Evolutionary conservation across 306 rosid species (phyloP).

Genomic region (Casuarina cunninghamiana): DNA sequence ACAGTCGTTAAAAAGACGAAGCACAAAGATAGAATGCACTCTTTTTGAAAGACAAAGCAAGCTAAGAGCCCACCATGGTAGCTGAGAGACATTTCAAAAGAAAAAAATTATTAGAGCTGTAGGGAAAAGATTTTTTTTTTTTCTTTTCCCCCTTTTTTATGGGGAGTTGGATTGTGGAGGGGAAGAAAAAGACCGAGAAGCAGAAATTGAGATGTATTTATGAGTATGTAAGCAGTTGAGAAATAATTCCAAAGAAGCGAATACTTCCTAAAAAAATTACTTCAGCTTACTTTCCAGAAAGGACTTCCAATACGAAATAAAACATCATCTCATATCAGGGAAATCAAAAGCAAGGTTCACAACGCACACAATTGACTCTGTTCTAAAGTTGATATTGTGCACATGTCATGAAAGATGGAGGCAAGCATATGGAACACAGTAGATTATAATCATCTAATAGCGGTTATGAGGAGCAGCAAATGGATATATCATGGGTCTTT

Average conservation of each 20-base stretch:
- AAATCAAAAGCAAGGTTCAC: background rate
- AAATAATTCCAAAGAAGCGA: background rate
- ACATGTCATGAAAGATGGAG: background rate
- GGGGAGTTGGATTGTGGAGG: background rate
- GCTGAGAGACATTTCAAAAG: constrained; percentile 44
- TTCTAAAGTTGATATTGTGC: background rate
- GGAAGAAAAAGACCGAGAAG: background rate
- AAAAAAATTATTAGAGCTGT: constrained; percentile 12
- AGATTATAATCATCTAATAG: background rate
- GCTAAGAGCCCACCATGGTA: constrained; percentile 84
- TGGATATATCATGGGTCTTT: background rate
- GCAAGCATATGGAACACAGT: background rate
- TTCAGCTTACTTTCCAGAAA: background rate
- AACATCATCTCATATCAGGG: background rate
- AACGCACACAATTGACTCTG: background rate
- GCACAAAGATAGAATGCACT: constrained; percentile 85
- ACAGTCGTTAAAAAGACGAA: constrained; percentile 91
- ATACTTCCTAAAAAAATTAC: background rate
- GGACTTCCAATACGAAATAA: background rate
- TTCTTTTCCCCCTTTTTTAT: too few relatives aligned
- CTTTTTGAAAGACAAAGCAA: constrained; percentile 91
- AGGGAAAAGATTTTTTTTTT: background rate
- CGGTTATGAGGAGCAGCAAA: background rate
- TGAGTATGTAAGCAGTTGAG: background rate
- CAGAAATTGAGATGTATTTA: background rate